Percentiles rank a stretch among this genome's conserved stretches.
Conservation (phyloP, 176 grass and related monocot species). For the Rhipidocladum racemiflorum region DNA sequence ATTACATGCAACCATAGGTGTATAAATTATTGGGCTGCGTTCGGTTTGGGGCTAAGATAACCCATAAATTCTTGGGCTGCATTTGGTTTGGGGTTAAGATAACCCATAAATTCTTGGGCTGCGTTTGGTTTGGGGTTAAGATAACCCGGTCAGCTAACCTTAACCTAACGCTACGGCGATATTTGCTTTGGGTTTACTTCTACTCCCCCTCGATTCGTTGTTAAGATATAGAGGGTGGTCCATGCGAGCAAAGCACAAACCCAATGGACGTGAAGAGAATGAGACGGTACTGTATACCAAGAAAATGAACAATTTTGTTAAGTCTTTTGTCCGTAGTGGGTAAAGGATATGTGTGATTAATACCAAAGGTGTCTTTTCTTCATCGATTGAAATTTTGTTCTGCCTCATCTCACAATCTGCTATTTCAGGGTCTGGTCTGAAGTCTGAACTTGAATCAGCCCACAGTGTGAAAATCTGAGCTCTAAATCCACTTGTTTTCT, state of each 20-base stretch:
- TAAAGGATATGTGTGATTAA: background rate
- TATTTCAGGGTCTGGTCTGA: constrained; percentile 28
- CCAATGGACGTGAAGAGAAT: constrained; percentile 62
- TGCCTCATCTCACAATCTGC: background rate
- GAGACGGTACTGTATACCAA: constrained; percentile 70
- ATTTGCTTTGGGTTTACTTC: too few relatives aligned
- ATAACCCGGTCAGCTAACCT: too few relatives aligned
- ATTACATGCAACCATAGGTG: too few relatives aligned
- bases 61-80: too few relatives aligned
- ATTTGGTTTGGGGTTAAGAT: too few relatives aligned
- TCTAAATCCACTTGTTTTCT: constrained; percentile 31
- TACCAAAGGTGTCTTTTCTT: background rate
- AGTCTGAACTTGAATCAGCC: constrained; percentile 1
- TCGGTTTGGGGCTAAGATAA: too few relatives aligned
- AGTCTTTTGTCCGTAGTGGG: background rate
- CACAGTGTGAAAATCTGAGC: constrained; percentile 1
- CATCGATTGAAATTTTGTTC: background rate
- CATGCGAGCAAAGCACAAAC: constrained; percentile 63
- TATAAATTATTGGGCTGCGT: too few relatives aligned
- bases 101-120: too few relatives aligned
- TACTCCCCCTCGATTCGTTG: too few relatives aligned
- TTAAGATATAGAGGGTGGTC: constrained; percentile 52
- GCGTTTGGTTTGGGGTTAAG: too few relatives aligned
- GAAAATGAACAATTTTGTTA: background rate
- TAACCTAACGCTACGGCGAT: too few relatives aligned